Percentiles rank a stretch among this genome's conserved stretches.
Conservation (phyloP, 2,329 filamentous ascomycete species). For the Pseudopyrenochaeta lycopersici region DNA sequence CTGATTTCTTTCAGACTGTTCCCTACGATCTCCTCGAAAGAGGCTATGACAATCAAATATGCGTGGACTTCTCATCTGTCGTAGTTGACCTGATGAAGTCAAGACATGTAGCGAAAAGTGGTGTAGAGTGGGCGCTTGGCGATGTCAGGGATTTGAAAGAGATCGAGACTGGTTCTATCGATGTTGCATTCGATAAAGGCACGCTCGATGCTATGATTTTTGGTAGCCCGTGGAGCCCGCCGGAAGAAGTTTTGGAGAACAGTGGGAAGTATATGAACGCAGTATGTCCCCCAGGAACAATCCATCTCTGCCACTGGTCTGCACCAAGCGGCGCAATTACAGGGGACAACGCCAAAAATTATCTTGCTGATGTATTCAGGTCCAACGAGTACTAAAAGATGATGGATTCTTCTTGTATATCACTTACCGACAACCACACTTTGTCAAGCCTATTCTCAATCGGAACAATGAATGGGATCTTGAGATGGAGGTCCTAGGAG, state of each 20-base stretch:
- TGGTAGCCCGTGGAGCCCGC: conserved; percentile 63
- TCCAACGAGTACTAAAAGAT: conserved; percentile 58
- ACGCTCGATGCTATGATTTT: conserved; percentile 66
- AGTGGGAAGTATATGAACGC: conserved; percentile 60
- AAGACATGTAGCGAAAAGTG: conserved; percentile 49
- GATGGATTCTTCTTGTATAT: conserved; percentile 62
- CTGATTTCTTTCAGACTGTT: conserved; percentile 54
- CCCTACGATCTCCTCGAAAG: conserved; percentile 57
- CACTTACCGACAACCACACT: conserved; percentile 43
- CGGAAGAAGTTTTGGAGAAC: conserved; percentile 59
- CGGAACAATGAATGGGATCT: conserved; percentile 31
- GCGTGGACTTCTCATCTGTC: conserved; percentile 65
- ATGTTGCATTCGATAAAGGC: conserved; percentile 67
- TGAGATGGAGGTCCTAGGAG: conserved; percentile 24
- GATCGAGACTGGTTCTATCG: conserved; percentile 54
- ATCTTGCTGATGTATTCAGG: conserved; percentile 29
- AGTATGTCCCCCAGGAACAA: conserved; percentile 41
- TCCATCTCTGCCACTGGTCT: no score
- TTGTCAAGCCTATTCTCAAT: conserved; percentile 39
- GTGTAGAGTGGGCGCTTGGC: conserved; percentile 60
- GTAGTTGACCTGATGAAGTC: conserved; percentile 63
- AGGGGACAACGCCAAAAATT: neutral
- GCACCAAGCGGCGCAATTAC: no score
- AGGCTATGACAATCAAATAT: conserved; percentile 63
- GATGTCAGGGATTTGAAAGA: conserved; percentile 63